Conservation (phyloP, 2,329 filamentous ascomycete species). For the Simplicillium sp. region DNA sequence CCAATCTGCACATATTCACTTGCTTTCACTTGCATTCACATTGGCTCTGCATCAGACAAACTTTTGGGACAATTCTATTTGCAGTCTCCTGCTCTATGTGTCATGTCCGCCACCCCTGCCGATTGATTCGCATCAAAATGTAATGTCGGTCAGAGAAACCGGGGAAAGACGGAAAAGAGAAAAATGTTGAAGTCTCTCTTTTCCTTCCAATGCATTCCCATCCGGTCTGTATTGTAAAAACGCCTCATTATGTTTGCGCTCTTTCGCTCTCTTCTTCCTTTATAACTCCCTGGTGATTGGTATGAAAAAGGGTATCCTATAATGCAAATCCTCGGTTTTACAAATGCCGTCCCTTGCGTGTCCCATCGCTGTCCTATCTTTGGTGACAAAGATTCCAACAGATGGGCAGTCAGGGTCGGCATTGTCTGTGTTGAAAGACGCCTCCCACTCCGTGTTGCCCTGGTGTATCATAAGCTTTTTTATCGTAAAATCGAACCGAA, state of each 20-base stretch:
- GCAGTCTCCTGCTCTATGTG: too few relatives aligned
- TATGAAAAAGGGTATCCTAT: constrained; percentile 22
- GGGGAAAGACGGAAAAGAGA: constrained; percentile 19
- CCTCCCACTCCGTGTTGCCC: constrained; percentile 20
- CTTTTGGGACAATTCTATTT: too few relatives aligned
- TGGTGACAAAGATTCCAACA: constrained; percentile 14
- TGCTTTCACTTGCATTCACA: too few relatives aligned
- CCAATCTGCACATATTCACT: too few relatives aligned
- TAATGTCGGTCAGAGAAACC: constrained; percentile 28
- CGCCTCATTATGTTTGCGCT: constrained; percentile 17
- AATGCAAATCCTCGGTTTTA: constrained; percentile 23
- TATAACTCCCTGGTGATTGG: constrained; percentile 8
- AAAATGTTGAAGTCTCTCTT: constrained; percentile 34
- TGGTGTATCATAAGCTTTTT: constrained; percentile 20
- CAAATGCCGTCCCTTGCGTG: neutral
- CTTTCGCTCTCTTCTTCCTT: constrained; percentile 10
- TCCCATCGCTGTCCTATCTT: neutral
- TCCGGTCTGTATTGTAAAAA: constrained; percentile 29
- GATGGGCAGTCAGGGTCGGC: constrained; percentile 23
- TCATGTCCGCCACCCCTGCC: neutral
- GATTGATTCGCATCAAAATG: constrained; percentile 11
- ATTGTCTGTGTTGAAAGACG: constrained; percentile 39
- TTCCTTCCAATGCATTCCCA: constrained; percentile 22
- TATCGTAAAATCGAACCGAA: constrained; percentile 13
- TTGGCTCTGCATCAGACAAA: too few relatives aligned